phyloP scores from a whole-genome alignment of 129 eudicot genomes.

The Tagetes patula region DNA sequence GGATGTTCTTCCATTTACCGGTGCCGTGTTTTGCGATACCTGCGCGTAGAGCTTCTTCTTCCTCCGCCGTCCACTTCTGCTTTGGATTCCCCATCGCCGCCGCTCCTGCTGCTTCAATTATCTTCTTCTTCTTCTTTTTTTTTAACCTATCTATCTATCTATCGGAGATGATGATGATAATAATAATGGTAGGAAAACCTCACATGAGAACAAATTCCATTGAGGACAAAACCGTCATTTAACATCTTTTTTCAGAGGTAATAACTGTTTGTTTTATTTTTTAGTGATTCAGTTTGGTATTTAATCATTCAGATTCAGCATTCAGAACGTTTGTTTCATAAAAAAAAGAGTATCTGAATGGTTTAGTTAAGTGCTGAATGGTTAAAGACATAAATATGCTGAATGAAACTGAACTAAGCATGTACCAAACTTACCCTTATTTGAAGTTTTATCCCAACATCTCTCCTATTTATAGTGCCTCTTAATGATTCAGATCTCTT shows the following conservation, averaged over 20 bases:
- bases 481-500: too few species aligned
- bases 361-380: too few species aligned
- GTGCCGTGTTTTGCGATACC: constrained; percentile 89
- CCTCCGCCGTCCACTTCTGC: constrained; percentile 89
- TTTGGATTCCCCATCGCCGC: constrained; percentile 83
- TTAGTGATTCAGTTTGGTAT: too few species aligned
- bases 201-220: not conserved
- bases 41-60: constrained; percentile 88
- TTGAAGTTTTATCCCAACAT: too few species aligned
- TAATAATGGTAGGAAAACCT: not conserved
- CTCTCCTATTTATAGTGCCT: too few species aligned
- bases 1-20: constrained; percentile 92
- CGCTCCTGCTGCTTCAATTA: not conserved
- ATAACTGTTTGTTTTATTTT: too few species aligned
- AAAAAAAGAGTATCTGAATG: too few species aligned
- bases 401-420: too few species aligned
- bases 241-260: not conserved
- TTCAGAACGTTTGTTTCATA: too few species aligned
- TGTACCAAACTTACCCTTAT: too few species aligned
- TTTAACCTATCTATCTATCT: constrained; percentile 17
- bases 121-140: not conserved
- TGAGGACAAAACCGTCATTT: constrained; percentile 7
- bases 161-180: not conserved
- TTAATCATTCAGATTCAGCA: too few species aligned
- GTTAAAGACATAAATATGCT: too few species aligned